These are phyloP conservation scores for Knufia petricola DNA, from an alignment of 2,329 filamentous ascomycete genomes.

Conservation along the genomic window DNA sequence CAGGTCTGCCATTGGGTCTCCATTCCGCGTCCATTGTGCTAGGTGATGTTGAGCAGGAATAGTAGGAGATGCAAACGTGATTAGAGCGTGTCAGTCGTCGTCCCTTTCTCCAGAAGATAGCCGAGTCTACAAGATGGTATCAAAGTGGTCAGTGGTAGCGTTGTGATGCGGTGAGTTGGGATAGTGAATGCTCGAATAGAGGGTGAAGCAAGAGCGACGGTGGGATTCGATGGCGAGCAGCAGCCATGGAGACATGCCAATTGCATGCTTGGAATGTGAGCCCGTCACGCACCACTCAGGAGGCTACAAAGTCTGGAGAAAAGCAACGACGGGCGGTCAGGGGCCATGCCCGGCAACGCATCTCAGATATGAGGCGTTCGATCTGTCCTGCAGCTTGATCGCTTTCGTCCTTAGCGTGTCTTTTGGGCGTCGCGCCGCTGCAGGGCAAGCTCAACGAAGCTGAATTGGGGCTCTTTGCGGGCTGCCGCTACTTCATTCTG, in stretches of 20 bases:
- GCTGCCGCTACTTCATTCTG: not conserved
- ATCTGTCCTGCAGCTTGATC: not conserved
- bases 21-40: conserved; percentile 47
- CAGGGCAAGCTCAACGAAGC: not conserved
- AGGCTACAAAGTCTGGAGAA: not conserved
- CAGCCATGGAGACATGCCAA: not conserved
- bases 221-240: not conserved
- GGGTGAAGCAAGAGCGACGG: conserved; percentile 22
- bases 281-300: not conserved
- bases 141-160: not conserved
- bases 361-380: not conserved
- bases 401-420: not conserved
- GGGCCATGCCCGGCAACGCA: not conserved
- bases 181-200: not conserved
- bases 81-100: not conserved
- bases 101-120: not conserved
- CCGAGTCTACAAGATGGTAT: no score
- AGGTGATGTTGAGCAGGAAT: conserved; percentile 1
- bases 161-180: not conserved
- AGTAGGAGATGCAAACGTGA: not conserved
- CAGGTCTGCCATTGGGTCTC: conserved; percentile 70
- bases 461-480: not conserved
- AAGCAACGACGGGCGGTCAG: not conserved
- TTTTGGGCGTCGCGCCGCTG: not conserved
- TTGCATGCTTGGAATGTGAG: not conserved